Evolutionary conservation across 345 rosid species (phyloP).

Genomic region (Eucalyptus sp.): DNA sequence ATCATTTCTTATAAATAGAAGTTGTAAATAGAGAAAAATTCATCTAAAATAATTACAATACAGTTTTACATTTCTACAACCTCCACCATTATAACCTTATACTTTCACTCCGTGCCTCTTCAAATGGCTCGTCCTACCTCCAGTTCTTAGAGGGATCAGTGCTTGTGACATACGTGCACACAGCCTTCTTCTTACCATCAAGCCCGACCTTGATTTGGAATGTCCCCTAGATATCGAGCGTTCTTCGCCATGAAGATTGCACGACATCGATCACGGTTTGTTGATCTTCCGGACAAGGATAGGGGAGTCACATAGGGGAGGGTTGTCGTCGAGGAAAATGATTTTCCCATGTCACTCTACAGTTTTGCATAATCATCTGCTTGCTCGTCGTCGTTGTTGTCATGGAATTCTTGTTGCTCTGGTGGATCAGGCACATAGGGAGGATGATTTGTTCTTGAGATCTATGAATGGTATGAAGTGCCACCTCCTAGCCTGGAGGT

Average conservation of each 20-base stretch:
- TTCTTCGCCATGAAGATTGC: neutral
- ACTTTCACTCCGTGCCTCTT: too few relatives aligned
- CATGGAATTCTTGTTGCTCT: neutral
- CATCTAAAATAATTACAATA: too few relatives aligned
- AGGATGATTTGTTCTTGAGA: neutral
- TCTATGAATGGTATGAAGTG: neutral
- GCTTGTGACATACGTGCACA: too few relatives aligned
- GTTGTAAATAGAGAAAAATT: too few relatives aligned
- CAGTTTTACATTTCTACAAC: too few relatives aligned
- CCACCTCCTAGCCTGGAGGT: neutral
- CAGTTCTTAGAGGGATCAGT: too few relatives aligned
- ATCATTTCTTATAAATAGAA: too few relatives aligned
- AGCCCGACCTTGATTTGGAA: neutral
- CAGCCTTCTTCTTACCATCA: too few relatives aligned
- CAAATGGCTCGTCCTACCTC: too few relatives aligned
- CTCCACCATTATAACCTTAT: too few relatives aligned
- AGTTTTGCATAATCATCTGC: neutral
- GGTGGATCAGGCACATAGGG: neutral
- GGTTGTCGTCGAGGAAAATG: neutral
- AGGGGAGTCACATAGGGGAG: neutral
- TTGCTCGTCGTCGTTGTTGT: neutral
- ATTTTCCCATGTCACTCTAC: neutral
- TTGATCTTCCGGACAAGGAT: neutral
- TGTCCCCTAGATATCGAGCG: neutral
- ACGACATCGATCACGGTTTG: neutral